Conservation (phyloP, 495 filamentous ascomycete genomes). For the Daldinia vernicosa region DNA sequence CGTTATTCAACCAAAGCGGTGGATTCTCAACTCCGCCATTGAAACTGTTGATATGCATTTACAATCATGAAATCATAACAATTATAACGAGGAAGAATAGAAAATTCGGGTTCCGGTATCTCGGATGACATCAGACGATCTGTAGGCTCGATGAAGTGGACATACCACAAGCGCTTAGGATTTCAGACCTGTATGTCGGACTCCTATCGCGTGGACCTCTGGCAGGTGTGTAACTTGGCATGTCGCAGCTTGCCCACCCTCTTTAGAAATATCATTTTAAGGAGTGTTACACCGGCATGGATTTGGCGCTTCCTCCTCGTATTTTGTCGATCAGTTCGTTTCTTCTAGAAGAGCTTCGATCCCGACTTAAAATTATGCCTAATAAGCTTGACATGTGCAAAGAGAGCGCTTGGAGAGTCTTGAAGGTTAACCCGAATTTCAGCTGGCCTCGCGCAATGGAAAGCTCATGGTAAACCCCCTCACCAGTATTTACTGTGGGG, state of each 20-base stretch:
- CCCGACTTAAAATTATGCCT: background rate
- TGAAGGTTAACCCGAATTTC: too few relatives aligned
- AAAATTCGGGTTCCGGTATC: background rate
- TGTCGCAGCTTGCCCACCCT: slow-evolving; percentile 26
- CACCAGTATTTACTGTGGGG: too few relatives aligned
- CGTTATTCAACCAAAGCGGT: background rate
- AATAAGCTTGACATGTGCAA: background rate
- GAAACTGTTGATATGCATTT: background rate
- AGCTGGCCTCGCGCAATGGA: too few relatives aligned
- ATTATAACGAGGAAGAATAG: background rate
- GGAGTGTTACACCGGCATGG: background rate
- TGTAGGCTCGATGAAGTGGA: background rate
- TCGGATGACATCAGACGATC: slow-evolving; percentile 31
- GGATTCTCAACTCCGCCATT: background rate
- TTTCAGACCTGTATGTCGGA: slow-evolving; percentile 2
- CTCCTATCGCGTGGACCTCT: slow-evolving; percentile 23
- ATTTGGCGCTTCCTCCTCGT: background rate
- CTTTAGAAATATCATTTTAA: background rate
- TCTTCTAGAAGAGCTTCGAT: background rate
- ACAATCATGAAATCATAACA: background rate
- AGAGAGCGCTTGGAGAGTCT: background rate
- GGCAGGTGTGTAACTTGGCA: slow-evolving; percentile 30
- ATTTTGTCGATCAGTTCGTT: background rate
- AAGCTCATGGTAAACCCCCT: too few relatives aligned
- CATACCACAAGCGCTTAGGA: slow-evolving; percentile 13